Percentiles rank a stretch among this genome's conserved stretches.
phyloP scores from a whole-genome alignment of 2,329 filamentous ascomycete genomes.

The Aspergillus brasiliensis region DNA sequence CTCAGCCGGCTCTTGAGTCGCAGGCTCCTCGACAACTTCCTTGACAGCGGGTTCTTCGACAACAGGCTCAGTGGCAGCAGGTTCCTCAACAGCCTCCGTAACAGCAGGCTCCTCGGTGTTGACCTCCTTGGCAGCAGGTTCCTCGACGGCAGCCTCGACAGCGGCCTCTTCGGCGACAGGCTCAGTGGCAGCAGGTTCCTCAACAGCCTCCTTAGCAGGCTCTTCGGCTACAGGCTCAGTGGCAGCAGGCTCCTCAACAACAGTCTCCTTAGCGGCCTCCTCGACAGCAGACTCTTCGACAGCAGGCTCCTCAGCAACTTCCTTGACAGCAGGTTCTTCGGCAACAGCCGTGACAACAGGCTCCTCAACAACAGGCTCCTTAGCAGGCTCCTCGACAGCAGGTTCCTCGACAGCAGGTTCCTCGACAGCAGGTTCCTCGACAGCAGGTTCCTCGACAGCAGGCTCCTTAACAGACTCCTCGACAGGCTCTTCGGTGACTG shows the following conservation, averaged over 20 bases:
- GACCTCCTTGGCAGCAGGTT: slow-evolving; percentile 8
- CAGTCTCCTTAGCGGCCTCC: slow-evolving; percentile 12
- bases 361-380: slow-evolving; percentile 5
- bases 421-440: neutral
- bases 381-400: neutral
- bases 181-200: slow-evolving; percentile 8
- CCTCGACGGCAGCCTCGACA: neutral
- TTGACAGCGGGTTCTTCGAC: neutral
- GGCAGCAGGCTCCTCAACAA: neutral
- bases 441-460: slow-evolving; percentile 7
- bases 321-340: neutral
- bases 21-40: slow-evolving; percentile 3
- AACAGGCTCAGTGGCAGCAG: neutral
- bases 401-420: neutral
- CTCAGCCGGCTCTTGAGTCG: neutral
- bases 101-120: neutral
- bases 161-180: neutral
- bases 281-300: slow-evolving; percentile 15
- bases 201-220: neutral
- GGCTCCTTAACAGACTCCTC: slow-evolving; percentile 4
- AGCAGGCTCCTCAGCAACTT: slow-evolving; percentile 1
- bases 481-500: slow-evolving; percentile 8
- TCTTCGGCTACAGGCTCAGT: slow-evolving; percentile 13
- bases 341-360: neutral
- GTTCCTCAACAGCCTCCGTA: slow-evolving; percentile 8